phyloP scores from a whole-genome alignment of 1,284 basidiomycete species.

The Sphaerobolus stellatus region DNA sequence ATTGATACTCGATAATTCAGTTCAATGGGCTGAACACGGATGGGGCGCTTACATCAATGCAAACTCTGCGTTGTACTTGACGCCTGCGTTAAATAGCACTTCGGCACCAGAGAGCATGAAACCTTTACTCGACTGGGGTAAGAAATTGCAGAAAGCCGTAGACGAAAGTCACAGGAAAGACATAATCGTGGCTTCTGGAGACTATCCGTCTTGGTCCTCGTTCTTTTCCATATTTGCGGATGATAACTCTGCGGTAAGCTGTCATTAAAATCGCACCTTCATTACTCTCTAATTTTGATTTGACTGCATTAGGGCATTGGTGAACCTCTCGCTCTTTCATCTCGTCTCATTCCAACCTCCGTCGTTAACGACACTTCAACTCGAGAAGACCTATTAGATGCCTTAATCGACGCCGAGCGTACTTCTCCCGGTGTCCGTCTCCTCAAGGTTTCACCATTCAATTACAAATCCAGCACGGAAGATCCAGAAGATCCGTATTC shows the following conservation, averaged over 20 bases:
- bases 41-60: conserved; percentile 51
- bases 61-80: conserved; percentile 27
- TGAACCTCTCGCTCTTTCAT: conserved; percentile 38
- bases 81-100: conserved; percentile 27
- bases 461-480: conserved; percentile 18
- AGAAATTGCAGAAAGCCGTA: conserved; percentile 27
- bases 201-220: conserved; percentile 22
- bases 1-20: conserved; percentile 36
- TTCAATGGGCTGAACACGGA: conserved; percentile 47
- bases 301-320: conserved; percentile 34
- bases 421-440: conserved; percentile 22
- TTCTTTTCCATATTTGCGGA: conserved; percentile 41
- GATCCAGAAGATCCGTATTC: neutral
- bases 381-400: conserved; percentile 35
- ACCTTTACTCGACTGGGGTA: conserved; percentile 40
- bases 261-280: neutral
- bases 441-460: conserved; percentile 25
- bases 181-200: conserved; percentile 21
- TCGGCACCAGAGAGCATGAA: conserved; percentile 40
- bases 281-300: neutral
- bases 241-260: conserved; percentile 23
- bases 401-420: conserved; percentile 32
- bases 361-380: conserved; percentile 33
- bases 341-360: conserved; percentile 41
- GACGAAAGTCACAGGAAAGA: conserved; percentile 18